These are phyloP conservation scores for Pochonia chlamydosporia DNA, from an alignment of 2,329 filamentous ascomycete species.

Conservation along the genomic window DNA sequence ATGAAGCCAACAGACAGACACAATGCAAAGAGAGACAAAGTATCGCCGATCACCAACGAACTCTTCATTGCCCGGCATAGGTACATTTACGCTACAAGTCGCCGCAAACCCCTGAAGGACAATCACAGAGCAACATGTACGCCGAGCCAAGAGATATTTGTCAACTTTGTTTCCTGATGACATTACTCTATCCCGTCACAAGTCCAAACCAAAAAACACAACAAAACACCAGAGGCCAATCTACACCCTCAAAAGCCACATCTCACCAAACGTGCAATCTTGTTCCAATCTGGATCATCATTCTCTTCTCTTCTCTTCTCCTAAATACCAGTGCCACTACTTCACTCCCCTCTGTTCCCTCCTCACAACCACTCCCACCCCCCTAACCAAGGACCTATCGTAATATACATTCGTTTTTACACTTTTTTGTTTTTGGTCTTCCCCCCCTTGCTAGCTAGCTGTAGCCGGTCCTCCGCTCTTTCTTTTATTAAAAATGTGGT, in stretches of 20 bases:
- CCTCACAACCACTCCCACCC: neutral
- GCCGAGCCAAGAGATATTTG: neutral
- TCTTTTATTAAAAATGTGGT: neutral
- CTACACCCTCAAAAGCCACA: neutral
- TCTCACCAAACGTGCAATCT: constrained; percentile 4
- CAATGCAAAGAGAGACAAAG: too few species aligned
- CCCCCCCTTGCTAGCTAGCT: neutral
- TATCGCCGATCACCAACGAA: too few species aligned
- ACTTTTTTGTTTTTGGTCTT: neutral
- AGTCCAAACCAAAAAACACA: neutral
- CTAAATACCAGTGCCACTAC: neutral
- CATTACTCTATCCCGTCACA: neutral
- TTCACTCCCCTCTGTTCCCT: neutral
- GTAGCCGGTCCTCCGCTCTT: neutral
- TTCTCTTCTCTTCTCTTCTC: neutral
- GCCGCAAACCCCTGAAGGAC: too few species aligned
- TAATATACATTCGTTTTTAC: constrained; percentile 1
- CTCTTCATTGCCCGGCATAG: too few species aligned
- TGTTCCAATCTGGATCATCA: constrained; percentile 6
- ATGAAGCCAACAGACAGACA: too few species aligned
- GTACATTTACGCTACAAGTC: too few species aligned
- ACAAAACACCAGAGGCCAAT: neutral
- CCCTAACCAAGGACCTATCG: neutral
- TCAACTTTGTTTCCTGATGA: neutral
- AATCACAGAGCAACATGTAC: neutral